Evolutionary conservation across 768 basidiomycete species (phyloP).

Genomic region (Serendipita indica): DNA sequence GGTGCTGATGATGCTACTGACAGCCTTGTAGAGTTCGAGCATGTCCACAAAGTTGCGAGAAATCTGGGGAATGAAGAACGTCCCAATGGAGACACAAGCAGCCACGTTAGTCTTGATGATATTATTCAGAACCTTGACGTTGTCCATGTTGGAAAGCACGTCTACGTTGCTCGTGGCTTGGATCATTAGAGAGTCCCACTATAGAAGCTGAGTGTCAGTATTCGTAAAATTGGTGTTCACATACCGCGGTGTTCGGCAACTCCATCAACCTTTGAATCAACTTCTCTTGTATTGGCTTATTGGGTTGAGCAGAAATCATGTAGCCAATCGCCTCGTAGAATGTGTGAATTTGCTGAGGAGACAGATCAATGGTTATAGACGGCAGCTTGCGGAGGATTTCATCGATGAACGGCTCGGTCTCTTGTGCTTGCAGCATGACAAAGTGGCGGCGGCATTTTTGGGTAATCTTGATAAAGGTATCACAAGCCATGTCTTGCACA

Average conservation of each 20-base stretch:
- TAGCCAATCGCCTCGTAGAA: slow-evolving; percentile 99
- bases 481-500: slow-evolving; percentile 99
- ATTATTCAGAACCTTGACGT: slow-evolving; percentile 92
- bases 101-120: slow-evolving; percentile 98
- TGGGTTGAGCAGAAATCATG: slow-evolving; percentile 98
- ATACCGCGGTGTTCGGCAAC: slow-evolving; percentile 85
- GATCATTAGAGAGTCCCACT: slow-evolving; percentile 97
- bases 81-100: slow-evolving; percentile 91
- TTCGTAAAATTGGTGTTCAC: slow-evolving; percentile 20
- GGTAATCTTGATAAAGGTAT: slow-evolving; percentile 99
- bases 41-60: slow-evolving; percentile 94
- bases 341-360: slow-evolving; percentile 92
- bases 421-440: slow-evolving; percentile 95
- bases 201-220: not conserved
- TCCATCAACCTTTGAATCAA: slow-evolving; percentile 94
- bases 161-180: slow-evolving; percentile 89
- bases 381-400: slow-evolving; percentile 88
- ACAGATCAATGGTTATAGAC: slow-evolving; percentile 85
- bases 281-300: slow-evolving; percentile 92
- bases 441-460: slow-evolving; percentile 98
- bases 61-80: slow-evolving; percentile 94
- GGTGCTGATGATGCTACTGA: slow-evolving; percentile 90
- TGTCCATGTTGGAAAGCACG: slow-evolving; percentile 77
- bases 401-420: slow-evolving; percentile 94
- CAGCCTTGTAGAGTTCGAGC: slow-evolving; percentile 94